These are phyloP conservation scores for Lolium rigidum DNA, from an alignment of 176 grass and related monocot genomes.

Conservation along the genomic window DNA sequence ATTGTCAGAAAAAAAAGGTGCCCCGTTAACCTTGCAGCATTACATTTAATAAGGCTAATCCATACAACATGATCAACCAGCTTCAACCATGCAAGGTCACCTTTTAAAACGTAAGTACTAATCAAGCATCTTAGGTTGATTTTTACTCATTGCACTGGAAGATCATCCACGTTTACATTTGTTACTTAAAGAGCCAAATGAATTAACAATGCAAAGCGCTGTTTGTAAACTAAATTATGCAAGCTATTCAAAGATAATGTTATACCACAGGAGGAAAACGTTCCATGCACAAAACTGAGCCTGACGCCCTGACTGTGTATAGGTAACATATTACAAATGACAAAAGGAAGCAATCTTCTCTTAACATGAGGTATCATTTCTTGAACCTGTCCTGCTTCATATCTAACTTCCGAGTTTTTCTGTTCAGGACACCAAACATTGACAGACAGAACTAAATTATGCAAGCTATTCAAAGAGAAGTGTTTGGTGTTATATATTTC, in stretches of 20 bases:
- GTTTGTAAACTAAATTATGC: slow-evolving; percentile 10
- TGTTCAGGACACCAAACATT: slow-evolving; percentile 9
- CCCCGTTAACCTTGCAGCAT: slow-evolving; percentile 17
- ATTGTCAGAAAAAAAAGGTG: slow-evolving; percentile 41
- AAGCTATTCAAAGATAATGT: slow-evolving; percentile 8
- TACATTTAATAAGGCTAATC: slow-evolving; percentile 5
- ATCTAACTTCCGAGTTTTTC: not conserved
- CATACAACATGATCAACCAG: not conserved
- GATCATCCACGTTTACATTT: not conserved
- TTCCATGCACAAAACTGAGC: not conserved
- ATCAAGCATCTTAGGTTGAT: slow-evolving; percentile 19
- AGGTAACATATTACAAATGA: not conserved
- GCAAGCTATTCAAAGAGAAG: too few relatives aligned
- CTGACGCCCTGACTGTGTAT: not conserved
- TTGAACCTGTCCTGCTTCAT: not conserved
- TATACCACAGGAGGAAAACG: not conserved
- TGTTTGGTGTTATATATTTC: slow-evolving; percentile 19
- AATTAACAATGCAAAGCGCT: not conserved
- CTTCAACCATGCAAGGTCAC: slow-evolving; percentile 7
- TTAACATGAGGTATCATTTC: slow-evolving; percentile 11
- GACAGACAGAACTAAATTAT: not conserved
- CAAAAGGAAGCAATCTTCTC: not conserved
- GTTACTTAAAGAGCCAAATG: not conserved
- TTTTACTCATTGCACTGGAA: not conserved
- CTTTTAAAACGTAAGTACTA: slow-evolving; percentile 19